Evolutionary conservation across 2,329 filamentous ascomycete species (phyloP).

Genomic region (Knoxdaviesia capensis): DNA sequence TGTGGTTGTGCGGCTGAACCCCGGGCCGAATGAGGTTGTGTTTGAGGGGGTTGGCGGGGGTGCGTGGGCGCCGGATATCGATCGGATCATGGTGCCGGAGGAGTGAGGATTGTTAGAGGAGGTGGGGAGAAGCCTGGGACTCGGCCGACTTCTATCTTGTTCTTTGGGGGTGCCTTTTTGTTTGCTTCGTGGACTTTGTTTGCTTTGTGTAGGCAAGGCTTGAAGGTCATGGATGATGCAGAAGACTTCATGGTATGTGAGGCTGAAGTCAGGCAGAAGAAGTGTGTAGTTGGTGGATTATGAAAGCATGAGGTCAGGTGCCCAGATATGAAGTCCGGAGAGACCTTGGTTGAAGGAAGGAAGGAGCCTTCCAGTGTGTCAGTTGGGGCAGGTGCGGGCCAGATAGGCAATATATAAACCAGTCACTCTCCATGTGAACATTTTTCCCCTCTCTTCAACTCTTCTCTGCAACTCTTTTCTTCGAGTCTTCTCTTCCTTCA

Average conservation of each 20-base stretch:
- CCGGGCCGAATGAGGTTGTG: slow-evolving; percentile 26
- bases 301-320: no score
- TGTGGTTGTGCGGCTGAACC: slow-evolving; percentile 24
- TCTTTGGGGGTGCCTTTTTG: background rate
- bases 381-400: background rate
- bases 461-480: background rate
- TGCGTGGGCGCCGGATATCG: slow-evolving; percentile 28
- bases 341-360: background rate
- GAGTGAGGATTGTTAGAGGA: slow-evolving; percentile 6
- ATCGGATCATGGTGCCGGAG: slow-evolving; percentile 31
- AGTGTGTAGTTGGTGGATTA: no score
- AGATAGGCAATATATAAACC: background rate
- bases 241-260: no score
- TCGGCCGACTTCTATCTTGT: background rate
- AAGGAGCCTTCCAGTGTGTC: background rate
- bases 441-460: background rate
- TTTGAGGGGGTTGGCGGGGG: slow-evolving; percentile 19
- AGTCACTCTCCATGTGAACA: no score
- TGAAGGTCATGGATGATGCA: background rate
- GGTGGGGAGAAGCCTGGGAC: background rate
- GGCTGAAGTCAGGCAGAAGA: no score
- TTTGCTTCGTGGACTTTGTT: background rate
- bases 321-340: background rate
- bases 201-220: background rate
- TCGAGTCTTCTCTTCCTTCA: background rate